Evolutionary conservation across 202 grass and related monocot species (phyloP), one percentile per base, ranked within the genome.

Genomic region (Setaria italica): DNA sequence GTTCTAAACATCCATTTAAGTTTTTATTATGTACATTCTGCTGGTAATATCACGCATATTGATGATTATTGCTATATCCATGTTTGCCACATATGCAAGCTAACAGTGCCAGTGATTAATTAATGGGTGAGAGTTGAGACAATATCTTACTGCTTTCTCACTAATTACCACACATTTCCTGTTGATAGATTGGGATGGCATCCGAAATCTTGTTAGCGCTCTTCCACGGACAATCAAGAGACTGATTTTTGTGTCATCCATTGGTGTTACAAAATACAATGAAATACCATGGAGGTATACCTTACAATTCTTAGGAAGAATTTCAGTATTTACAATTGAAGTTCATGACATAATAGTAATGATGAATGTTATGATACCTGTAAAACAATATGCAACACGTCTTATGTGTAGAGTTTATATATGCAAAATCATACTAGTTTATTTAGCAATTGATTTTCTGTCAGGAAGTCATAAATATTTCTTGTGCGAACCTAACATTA

Each of bases 181-280:
- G 58, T 85, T 87, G 67, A 65, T 78, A 98, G 95, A 98, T 86
- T 95, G 93, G 93, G 93, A 92, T 62, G 95, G 93, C 58, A 90
- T 95, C 37, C 86, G 93, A 68, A 98, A 98, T 93, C 76, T 98
- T 74, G 91, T 95, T 77, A 82, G 60, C n/a, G 80, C 29, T 73
- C 58, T 95, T 63, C 93, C 93, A 84, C 79, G 3, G 46, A 92
- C 92, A 77, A 77, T 98, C 55, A 82, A 84, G 60, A 95, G 95
- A 85, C 51, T 94, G 45, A 68, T 95, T 89, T 62, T 98, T n/a
- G 95, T 98, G 56, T 95, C 95, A 77, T 98, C 95, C 20, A 34
- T 98, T 30, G 95, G 95, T 84, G 95, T 98, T 72, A 98, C 95
- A 68, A 98, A 95, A 83, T 98, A 90, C 67, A 95, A 95, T 86